A percentile compares a stretch with the other conserved stretches of the same genome.
Evolutionary conservation across 2,329 filamentous ascomycete species (phyloP).

Genomic region (Fusarium acutatum): DNA sequence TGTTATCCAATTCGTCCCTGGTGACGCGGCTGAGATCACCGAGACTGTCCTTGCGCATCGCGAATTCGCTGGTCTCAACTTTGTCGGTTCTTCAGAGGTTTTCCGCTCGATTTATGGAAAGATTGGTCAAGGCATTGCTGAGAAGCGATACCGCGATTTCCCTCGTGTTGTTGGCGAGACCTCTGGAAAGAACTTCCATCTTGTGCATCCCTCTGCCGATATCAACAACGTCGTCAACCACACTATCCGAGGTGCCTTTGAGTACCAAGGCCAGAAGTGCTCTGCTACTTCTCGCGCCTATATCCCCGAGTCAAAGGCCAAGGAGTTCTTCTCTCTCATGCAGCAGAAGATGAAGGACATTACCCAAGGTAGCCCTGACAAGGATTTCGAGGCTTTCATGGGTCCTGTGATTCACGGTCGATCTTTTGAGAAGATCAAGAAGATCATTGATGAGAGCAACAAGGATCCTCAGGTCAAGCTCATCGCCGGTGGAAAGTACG

Average conservation of each 20-base stretch:
- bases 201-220: slow-evolving; percentile 81
- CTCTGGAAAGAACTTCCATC: slow-evolving; percentile 92
- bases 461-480: slow-evolving; percentile 76
- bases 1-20: slow-evolving; percentile 93
- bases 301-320: slow-evolving; percentile 78
- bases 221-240: slow-evolving; percentile 82
- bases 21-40: slow-evolving; percentile 85
- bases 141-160: slow-evolving; percentile 84
- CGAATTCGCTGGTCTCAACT: slow-evolving; percentile 90
- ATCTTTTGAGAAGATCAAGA: slow-evolving; percentile 81
- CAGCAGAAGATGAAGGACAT: slow-evolving; percentile 73
- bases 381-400: slow-evolving; percentile 78
- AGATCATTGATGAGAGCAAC: slow-evolving; percentile 82
- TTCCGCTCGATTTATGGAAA: slow-evolving; percentile 89
- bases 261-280: slow-evolving; percentile 93
- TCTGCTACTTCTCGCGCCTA: slow-evolving; percentile 84
- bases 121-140: slow-evolving; percentile 81
- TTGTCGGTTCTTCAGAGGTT: slow-evolving; percentile 89
- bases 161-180: slow-evolving; percentile 91
- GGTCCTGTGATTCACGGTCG: slow-evolving; percentile 85
- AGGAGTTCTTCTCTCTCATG: slow-evolving; percentile 72
- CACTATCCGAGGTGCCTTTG: slow-evolving; percentile 86
- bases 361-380: slow-evolving; percentile 72
- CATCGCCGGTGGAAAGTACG: slow-evolving; percentile 78
- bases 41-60: slow-evolving; percentile 77